Conservation (phyloP, 2,329 filamentous ascomycete genomes). For the Purpureocillium lavendulum region DNA sequence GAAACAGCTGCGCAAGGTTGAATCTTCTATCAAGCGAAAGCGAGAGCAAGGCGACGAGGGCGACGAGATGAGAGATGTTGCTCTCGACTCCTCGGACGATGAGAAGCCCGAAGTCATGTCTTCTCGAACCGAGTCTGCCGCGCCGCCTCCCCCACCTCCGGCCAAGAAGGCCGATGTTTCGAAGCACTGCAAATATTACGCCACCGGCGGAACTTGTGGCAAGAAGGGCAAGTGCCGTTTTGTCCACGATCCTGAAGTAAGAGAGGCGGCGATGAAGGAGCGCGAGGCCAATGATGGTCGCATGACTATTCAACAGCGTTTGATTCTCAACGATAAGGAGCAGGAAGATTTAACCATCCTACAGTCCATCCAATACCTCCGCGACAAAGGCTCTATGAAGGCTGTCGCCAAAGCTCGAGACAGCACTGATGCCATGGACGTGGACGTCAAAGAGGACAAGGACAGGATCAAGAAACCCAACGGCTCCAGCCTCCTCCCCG, state of each 20-base stretch:
- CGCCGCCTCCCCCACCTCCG: slow-evolving; percentile 30
- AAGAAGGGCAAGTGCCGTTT: slow-evolving; percentile 72
- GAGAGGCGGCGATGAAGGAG: slow-evolving; percentile 55
- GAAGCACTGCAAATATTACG: slow-evolving; percentile 64
- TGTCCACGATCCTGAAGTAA: slow-evolving; percentile 56
- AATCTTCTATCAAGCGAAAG: slow-evolving; percentile 61
- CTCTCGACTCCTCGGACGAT: slow-evolving; percentile 45
- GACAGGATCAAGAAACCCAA: slow-evolving; percentile 11
- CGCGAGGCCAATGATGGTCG: slow-evolving; percentile 57
- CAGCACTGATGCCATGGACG: slow-evolving; percentile 3
- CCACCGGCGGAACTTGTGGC: slow-evolving; percentile 58
- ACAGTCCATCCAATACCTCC: slow-evolving; percentile 57
- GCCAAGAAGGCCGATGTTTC: slow-evolving; percentile 52
- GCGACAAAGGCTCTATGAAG: slow-evolving; percentile 47
- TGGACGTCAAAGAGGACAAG: slow-evolving; percentile 5
- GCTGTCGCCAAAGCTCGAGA: slow-evolving; percentile 8
- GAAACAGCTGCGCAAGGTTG: slow-evolving; percentile 59
- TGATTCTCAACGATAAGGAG: slow-evolving; percentile 59
- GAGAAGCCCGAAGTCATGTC: slow-evolving; percentile 51
- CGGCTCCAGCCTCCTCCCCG: slow-evolving; percentile 24
- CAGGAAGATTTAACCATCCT: slow-evolving; percentile 59
- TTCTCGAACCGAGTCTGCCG: slow-evolving; percentile 29
- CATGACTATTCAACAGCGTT: slow-evolving; percentile 56
- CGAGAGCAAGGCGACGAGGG: slow-evolving; percentile 59
- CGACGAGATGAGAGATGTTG: slow-evolving; percentile 52